Evolutionary conservation across 306 rosid genomes (phyloP).

Genomic region (Neltuma alba): DNA sequence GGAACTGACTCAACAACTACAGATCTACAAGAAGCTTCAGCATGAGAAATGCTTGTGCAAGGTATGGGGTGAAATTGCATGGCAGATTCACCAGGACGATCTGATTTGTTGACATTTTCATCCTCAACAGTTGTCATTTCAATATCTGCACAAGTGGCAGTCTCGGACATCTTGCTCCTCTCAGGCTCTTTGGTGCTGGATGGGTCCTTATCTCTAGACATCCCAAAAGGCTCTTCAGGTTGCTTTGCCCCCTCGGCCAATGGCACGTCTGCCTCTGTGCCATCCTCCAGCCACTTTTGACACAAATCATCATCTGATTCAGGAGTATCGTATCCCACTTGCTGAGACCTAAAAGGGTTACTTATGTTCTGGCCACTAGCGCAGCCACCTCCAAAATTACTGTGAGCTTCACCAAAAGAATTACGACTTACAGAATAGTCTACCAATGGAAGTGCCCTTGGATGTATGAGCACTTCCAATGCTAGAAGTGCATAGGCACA

Average conservation of each 20-base stretch:
- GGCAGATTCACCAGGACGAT: conserved; percentile 31
- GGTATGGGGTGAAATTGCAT: conserved; percentile 34
- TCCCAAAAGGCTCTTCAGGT: conserved; percentile 39
- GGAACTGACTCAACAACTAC: conserved; percentile 22
- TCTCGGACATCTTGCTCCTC: conserved; percentile 23
- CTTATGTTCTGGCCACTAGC: conserved; percentile 29
- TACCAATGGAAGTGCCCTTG: conserved; percentile 69
- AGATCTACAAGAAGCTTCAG: conserved; percentile 23
- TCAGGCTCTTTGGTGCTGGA: conserved; percentile 27
- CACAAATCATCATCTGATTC: conserved; percentile 49
- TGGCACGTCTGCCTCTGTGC: conserved; percentile 42
- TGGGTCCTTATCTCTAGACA: conserved; percentile 25
- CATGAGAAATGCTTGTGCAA: conserved; percentile 20
- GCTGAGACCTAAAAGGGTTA: conserved; percentile 41
- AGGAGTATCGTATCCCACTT: conserved; percentile 32
- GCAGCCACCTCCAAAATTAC: conserved; percentile 39
- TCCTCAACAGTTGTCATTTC: conserved; percentile 41
- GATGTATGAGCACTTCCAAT: conserved; percentile 91
- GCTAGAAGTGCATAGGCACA: conserved; percentile 83
- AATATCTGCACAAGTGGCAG: conserved; percentile 35
- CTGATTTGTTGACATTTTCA: conserved; percentile 35
- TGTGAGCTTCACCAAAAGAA: conserved; percentile 35
- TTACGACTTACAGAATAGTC: conserved; percentile 39
- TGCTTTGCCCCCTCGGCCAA: conserved; percentile 34
- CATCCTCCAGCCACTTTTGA: conserved; percentile 52